Base-by-base conservation (phyloP, 1,284 basidiomycete genomes). In the Puccinia brachypodii region DNA sequence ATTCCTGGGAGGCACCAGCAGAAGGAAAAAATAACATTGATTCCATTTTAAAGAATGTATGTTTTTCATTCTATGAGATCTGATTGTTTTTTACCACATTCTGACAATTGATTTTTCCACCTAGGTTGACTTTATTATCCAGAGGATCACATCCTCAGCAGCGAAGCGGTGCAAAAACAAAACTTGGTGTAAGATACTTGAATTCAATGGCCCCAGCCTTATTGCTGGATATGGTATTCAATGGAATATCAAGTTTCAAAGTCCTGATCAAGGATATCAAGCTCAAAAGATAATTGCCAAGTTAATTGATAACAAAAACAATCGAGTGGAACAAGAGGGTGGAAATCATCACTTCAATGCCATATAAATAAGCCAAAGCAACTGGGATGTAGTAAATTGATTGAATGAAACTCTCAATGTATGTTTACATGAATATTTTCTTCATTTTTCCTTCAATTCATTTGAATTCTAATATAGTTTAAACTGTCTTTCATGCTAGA, bases 211-310 rank as follows among this genome's bases (percentile, higher is more conserved):
- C 3, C 33, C 36, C n/a, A 56, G 36, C 11, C 58, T 74, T 14
- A 58, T 74, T 74, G 50, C 72, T 14, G 72, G 72, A 9, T 56
- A 74, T 47, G 50, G 72, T 9, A 74, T 56, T 13, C 33, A 28
- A n/a, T 74, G 50, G 47, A 74, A 74, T 31, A 74, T 74, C 0
- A 72, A 72, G 69, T 72, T 47, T 47, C 38, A 72, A 47, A 72
- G 69, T 22, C 19, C 19, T 25, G 42, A 72, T 72, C 16, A n/a
- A 38, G 69, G 42, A 44, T 71, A 50, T 19, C 19, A 44, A 19
- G 36, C 38, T 50, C 11, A 16, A 44, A 50, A 11, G 22, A 22
- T 72, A 22, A 72, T 58, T 28, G 3, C 8, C 9, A 58, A 31
- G 31, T 28, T 58, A 2, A 6, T 58, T 28, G 25, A 58, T n/a